Evolutionary conservation across 1,139 yeast species (phyloP).

Genomic region (Candida anutae): DNA sequence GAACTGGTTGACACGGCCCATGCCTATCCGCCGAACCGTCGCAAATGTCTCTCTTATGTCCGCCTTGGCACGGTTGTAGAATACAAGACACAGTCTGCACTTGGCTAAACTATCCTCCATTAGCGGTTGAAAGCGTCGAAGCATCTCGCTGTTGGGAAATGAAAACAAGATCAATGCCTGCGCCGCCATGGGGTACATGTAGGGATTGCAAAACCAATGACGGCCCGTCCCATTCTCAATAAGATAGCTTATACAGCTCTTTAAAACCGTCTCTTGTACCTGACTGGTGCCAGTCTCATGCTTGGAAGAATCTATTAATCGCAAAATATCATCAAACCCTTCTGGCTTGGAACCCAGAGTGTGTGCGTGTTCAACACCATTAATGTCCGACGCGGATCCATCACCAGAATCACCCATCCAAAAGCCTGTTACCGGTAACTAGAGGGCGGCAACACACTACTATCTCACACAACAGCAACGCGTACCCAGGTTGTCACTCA

Average conservation of each 20-base stretch:
- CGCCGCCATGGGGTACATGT: constrained; percentile 39
- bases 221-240: constrained; percentile 10
- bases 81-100: constrained; percentile 46
- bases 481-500: too few relatives aligned
- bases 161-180: constrained; percentile 55
- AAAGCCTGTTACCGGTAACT: too few relatives aligned
- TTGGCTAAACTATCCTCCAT: constrained; percentile 30
- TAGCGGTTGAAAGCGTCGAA: constrained; percentile 33
- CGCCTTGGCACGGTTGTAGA: constrained; percentile 48
- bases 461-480: too few relatives aligned
- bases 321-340: constrained; percentile 18
- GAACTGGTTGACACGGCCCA: constrained; percentile 42
- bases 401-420: too few relatives aligned
- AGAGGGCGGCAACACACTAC: too few relatives aligned
- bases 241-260: constrained; percentile 19
- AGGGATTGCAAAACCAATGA: constrained; percentile 54
- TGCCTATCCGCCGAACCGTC: constrained; percentile 40
- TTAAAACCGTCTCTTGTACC: constrained; percentile 20
- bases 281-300: constrained; percentile 17
- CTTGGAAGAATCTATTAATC: constrained; percentile 16
- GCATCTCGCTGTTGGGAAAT: constrained; percentile 40
- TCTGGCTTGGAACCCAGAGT: constrained; percentile 10
- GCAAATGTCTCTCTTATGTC: constrained; percentile 45
- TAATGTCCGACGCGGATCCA: too few relatives aligned
- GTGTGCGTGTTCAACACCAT: too few relatives aligned